phyloP scores from a whole-genome alignment of 371 early-diverging fungal genomes.

The Zopfochytrium polystomum region DNA sequence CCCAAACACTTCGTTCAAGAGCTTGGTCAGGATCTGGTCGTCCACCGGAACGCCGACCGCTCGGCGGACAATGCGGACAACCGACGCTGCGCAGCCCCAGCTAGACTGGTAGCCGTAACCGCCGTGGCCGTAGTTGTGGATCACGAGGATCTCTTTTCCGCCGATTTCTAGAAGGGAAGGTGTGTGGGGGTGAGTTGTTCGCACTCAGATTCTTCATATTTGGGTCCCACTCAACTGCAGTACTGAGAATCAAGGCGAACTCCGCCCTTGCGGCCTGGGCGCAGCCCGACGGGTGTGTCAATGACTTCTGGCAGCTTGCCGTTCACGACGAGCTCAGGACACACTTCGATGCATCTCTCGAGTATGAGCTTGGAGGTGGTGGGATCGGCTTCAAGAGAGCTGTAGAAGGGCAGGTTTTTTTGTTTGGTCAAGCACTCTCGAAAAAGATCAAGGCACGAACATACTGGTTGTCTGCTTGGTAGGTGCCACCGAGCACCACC shows the following conservation, averaged over 20 bases:
- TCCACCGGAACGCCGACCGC: slow-evolving; percentile 25
- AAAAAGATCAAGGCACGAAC: too few relatives aligned
- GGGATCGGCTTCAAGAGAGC: slow-evolving; percentile 26
- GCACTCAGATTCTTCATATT: neutral
- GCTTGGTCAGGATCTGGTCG: slow-evolving; percentile 32
- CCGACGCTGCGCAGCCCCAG: slow-evolving; percentile 66
- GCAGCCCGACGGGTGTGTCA: slow-evolving; percentile 64
- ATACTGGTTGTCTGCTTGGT: slow-evolving; percentile 62
- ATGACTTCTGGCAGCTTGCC: slow-evolving; percentile 58
- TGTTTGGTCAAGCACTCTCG: neutral
- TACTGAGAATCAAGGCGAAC: slow-evolving; percentile 67
- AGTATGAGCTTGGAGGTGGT: slow-evolving; percentile 45
- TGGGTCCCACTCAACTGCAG: slow-evolving; percentile 18
- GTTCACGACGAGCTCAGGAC: slow-evolving; percentile 47
- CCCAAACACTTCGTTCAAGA: slow-evolving; percentile 17
- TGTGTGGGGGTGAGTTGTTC: neutral
- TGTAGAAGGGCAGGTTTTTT: neutral
- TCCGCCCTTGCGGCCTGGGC: slow-evolving; percentile 69
- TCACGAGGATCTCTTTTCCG: slow-evolving; percentile 43
- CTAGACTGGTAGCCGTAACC: slow-evolving; percentile 72
- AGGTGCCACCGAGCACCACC: slow-evolving; percentile 74
- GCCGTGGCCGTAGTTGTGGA: slow-evolving; percentile 81
- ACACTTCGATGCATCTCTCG: slow-evolving; percentile 43
- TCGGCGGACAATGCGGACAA: slow-evolving; percentile 43
- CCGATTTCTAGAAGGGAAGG: slow-evolving; percentile 9